Conservation (phyloP, 1,139 yeast genomes). For the Blastobotrys persicus region DNA sequence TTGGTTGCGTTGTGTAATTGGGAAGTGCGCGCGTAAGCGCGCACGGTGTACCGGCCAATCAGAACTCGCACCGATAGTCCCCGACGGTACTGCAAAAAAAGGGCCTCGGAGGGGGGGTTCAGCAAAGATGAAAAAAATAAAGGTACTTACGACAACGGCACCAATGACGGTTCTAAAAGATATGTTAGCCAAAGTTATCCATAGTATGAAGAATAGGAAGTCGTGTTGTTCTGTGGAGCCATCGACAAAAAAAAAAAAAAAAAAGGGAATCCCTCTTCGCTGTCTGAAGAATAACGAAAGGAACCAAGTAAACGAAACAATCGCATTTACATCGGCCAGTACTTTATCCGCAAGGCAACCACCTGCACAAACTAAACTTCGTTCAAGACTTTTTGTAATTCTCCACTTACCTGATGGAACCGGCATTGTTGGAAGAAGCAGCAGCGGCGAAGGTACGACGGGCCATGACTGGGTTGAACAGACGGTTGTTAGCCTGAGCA, state of each 20-base stretch:
- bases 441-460: constrained; percentile 69
- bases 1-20: background rate
- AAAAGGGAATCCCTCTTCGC: too few species aligned
- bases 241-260: too few species aligned
- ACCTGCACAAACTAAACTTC: too few species aligned
- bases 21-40: constrained; percentile 2
- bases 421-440: constrained; percentile 58
- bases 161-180: constrained; percentile 87
- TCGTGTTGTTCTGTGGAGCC: background rate
- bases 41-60: constrained; percentile 7
- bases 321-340: background rate
- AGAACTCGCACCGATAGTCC: background rate
- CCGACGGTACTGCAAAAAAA: background rate
- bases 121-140: background rate
- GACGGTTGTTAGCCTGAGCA: constrained; percentile 70
- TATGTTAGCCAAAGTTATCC: background rate
- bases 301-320: background rate
- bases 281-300: too few species aligned
- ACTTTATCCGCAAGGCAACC: too few species aligned
- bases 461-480: constrained; percentile 42
- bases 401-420: constrained; percentile 82
- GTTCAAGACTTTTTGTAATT: too few species aligned
- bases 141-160: constrained; percentile 75
- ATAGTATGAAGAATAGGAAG: background rate
- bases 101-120: background rate